Base-by-base conservation (phyloP, 306 rosid species). In the Rosa persica region DNA sequence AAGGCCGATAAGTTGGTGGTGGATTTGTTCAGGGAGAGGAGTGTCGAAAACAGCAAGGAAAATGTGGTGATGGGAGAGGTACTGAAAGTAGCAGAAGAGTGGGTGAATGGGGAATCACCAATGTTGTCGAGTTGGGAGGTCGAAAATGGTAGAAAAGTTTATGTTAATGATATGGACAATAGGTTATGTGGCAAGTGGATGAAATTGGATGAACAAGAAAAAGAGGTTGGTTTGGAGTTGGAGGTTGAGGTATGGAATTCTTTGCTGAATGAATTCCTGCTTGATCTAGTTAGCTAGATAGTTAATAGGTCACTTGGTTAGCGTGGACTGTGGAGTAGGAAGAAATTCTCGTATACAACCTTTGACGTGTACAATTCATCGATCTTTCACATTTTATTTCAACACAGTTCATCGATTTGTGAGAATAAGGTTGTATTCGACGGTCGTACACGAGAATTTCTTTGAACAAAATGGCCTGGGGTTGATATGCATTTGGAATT, bases 91-190 rank as follows among this genome's bases (percentile, higher is more conserved):
- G 86, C 86, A 0, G 87, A 81, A 75, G 90, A 89, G 76, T 93
- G 97, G 96, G 39, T 89, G 16, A 8, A 17, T 8, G 97, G 91
- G 46, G 30, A 82, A n/a, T 68, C 67, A 9, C 72, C 80, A 36
- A 2, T 51, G 72, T 76, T 73, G 40, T 61, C 79, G 90, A 89
- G 91, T 17, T 89, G 96, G 97, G 97, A 90, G 78, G 86, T 83
- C 71, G 71, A 83, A 68, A 34, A 83, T 0, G 81, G 82, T 8
- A 81, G 91, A 75, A 15, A 40, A 11, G 67, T 76, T 3, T 89
- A 81, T 76, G 46, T 85, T 58, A 83, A 16, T 34, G 97, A 92
- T 40, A 89, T 89, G 93, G 97, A 91, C 3, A 84, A 93, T 1
- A 84, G 55, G 67, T 20, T 43, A 4, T 68, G 77, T 40, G 85